Percentiles rank a stretch among this genome's conserved stretches.
Evolutionary conservation across 1,139 yeast genomes (phyloP).

Genomic region (Wickerhamiella pararugosa): DNA sequence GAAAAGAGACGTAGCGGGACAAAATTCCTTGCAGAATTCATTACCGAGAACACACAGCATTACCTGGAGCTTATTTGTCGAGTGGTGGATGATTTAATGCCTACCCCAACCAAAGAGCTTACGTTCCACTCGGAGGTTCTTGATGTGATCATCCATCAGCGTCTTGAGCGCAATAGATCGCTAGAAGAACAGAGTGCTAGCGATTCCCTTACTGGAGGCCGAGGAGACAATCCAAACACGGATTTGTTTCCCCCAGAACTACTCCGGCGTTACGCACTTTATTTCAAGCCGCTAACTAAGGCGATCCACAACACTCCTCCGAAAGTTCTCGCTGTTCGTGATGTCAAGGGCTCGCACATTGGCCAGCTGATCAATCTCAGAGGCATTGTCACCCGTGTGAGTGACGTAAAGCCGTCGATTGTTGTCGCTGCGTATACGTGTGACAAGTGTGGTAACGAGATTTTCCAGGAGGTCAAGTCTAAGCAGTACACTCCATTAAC

Average conservation of each 20-base stretch:
- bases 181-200: conserved; percentile 40
- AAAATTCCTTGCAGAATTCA: conserved; percentile 37
- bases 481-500: conserved; percentile 70
- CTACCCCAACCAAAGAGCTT: conserved; percentile 63
- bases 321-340: conserved; percentile 73
- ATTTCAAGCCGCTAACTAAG: conserved; percentile 63
- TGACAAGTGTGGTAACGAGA: conserved; percentile 93
- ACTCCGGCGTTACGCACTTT: conserved; percentile 72
- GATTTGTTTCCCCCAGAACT: conserved; percentile 65
- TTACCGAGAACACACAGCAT: conserved; percentile 60
- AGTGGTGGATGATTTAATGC: conserved; percentile 69
- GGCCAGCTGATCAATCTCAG: conserved; percentile 83
- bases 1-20: conserved; percentile 10
- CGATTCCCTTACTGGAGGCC: conserved; percentile 9
- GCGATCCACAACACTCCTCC: conserved; percentile 15
- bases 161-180: conserved; percentile 67
- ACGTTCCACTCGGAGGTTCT: conserved; percentile 77
- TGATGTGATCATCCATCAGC: conserved; percentile 83
- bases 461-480: conserved; percentile 85
- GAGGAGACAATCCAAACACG: neutral
- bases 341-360: conserved; percentile 66
- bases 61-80: conserved; percentile 63
- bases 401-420: conserved; percentile 90
- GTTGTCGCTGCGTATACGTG: conserved; percentile 91
- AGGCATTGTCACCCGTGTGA: conserved; percentile 89